These are phyloP conservation scores for Cucurbita pepo DNA, from an alignment of 306 rosid genomes.

Conservation along the genomic window DNA sequence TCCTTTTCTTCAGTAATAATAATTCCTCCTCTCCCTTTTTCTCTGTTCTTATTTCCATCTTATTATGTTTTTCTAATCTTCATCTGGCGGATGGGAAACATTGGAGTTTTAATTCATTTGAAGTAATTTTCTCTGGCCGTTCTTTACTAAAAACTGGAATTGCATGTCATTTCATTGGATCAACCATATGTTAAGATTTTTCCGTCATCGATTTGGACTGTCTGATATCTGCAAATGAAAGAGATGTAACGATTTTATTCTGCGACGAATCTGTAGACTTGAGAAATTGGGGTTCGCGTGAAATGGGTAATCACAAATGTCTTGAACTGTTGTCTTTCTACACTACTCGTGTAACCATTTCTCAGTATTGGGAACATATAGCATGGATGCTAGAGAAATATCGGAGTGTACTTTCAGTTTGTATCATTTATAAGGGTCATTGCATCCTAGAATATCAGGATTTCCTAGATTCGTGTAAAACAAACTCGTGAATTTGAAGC, in stretches of 20 bases:
- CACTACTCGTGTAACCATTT: not conserved
- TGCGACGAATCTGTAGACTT: not conserved
- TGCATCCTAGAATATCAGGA: not conserved
- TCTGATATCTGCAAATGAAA: not conserved
- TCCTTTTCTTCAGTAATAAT: slow-evolving; percentile 28
- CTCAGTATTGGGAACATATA: not conserved
- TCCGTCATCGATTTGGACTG: not conserved
- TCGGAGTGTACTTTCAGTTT: not conserved
- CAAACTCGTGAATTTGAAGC: not conserved
- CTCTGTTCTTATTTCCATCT: not conserved
- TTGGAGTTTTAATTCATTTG: not conserved
- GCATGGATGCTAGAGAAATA: not conserved
- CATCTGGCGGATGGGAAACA: not conserved
- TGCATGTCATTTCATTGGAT: not conserved
- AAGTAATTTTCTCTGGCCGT: not conserved
- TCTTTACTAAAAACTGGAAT: not conserved
- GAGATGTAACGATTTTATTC: not conserved
- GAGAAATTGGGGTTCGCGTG: not conserved
- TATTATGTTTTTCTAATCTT: not conserved
- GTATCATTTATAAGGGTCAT: not conserved
- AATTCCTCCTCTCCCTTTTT: not conserved
- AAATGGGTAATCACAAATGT: not conserved
- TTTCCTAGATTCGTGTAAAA: not conserved
- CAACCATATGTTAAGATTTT: not conserved
- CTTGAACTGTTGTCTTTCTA: not conserved